Base-by-base conservation (phyloP, 495 filamentous ascomycete genomes). In the Penicillium cinerascens region DNA sequence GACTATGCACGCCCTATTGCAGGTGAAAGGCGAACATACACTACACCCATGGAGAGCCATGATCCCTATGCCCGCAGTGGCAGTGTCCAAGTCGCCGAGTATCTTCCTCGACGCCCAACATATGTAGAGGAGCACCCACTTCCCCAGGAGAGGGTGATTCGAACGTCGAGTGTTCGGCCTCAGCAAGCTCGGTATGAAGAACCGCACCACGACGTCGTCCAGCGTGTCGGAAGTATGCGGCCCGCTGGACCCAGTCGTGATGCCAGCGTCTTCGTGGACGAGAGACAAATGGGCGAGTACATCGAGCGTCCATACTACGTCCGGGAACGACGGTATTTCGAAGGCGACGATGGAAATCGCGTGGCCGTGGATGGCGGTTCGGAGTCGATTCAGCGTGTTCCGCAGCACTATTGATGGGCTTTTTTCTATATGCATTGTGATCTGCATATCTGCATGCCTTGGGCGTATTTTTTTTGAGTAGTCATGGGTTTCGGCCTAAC, bases 111-210 rank as follows among this genome's bases (percentile, higher is more conserved):
- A 7, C 74, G 61, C 27, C 49, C 62, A 16, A 59, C 61, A 18
- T 73, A 73, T 46, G 60, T 74, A 42, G 74, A 78, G 44, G 75
- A 80, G 45, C 55, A 61, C 13, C 74, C 77, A 26, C 36, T 70
- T 6, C 68, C 80, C 11, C 72, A 76, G 16, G 80, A 84, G 35
- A 78, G 80, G 45, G 61, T 81, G n/a, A 58, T 83, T 21, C 71
- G 83, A 49, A 71, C 80, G 25, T 55, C 77, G 8, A 87, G 83
- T 63, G 79, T 83, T 18, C 78, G 82, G 45, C 84, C 84, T 3
- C 73, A 74, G 39, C 58, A 68, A 26, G 52, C 74, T 25, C 78
- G 80, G 33, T 86, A 87, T 55, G 81, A 86, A 51, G 61, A 75
- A 27, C 70, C 69, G 18, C 71, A 33, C 29, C 29, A 68, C 51